Conservation (phyloP, 169 alveolate species). For the Theileria orientalis region DNA sequence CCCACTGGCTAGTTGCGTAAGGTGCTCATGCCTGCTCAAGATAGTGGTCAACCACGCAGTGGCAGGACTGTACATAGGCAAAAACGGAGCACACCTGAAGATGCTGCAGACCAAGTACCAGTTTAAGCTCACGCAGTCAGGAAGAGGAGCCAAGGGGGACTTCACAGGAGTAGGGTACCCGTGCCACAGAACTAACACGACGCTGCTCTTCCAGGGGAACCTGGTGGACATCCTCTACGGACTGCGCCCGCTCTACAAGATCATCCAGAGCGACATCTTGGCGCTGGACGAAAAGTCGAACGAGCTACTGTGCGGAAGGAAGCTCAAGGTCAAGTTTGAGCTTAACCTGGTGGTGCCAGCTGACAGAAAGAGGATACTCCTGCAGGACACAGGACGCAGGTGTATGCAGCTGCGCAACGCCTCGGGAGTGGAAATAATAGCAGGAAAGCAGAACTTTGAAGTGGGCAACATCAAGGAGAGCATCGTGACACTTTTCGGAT, state of each 20-base stretch:
- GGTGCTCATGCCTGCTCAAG: conserved; percentile 39
- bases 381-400: conserved; percentile 54
- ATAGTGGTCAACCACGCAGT: conserved; percentile 58
- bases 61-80: conserved; percentile 61
- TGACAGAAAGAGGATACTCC: conserved; percentile 49
- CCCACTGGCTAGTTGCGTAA: conserved; percentile 58
- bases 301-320: conserved; percentile 13
- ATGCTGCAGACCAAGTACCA: conserved; percentile 28
- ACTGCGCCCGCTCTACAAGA: conserved; percentile 59
- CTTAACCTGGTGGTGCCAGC: conserved; percentile 47
- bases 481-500: conserved; percentile 53
- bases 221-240: conserved; percentile 55
- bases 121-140: conserved; percentile 57
- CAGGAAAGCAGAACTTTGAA: conserved; percentile 65
- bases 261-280: conserved; percentile 50
- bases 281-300: conserved; percentile 54
- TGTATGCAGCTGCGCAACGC: conserved; percentile 43
- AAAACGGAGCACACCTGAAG: conserved; percentile 54
- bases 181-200: conserved; percentile 62
- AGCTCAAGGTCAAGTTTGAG: conserved; percentile 53
- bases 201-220: conserved; percentile 51
- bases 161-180: conserved; percentile 66
- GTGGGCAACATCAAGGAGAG: conserved; percentile 55
- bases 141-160: conserved; percentile 52
- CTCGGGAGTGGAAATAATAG: conserved; percentile 58